Evolutionary conservation across 495 filamentous ascomycete species (phyloP), one percentile per base, ranked within the genome.

Genomic region (Darksidea phi): DNA sequence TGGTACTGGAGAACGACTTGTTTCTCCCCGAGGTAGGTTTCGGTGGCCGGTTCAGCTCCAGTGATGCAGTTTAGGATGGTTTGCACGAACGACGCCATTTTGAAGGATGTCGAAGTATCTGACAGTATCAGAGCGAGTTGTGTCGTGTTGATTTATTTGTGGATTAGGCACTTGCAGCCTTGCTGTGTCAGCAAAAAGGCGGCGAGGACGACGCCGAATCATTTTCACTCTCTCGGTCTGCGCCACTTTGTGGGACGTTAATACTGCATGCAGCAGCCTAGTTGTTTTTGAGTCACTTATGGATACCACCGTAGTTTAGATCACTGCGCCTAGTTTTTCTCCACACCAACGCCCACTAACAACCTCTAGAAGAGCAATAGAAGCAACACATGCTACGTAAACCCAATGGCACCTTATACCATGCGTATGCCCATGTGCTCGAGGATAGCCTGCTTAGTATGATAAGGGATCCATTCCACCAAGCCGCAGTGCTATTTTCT

Each of bases 21-120:
- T 20, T 57, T 57, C 45, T 36, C 45, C 7, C 18, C 17, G 42
- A 24, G 42, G 15, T 32, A 57, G 18, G 5, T 24, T 21, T 59
- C 34, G 5, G 21, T 23, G 17, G 17, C 26, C 8, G 54, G 42
- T 7, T 24, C 26, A 26, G 23, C 21, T 46, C 57, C 49, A n/a
- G 23, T 37, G 24, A 61, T n/a, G 48, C 48, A 53, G 38, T 12
- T 34, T 24, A 46, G 13, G 38, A 53, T 26, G 7, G 57, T 36
- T 36, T 46, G n/a, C 18, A 61, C 32, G 34, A 53, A 25, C 4
- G 56, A 42, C 20, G 34, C 7, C 56, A 59, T 59, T 32, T 2
- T 43, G 32, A 42, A 18, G 13, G 3, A 3, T 20, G 6, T 15
- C 13, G 13, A 43, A 13, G 15, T 4, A 20, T n/a, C 6, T 20